Evolutionary conservation across 208 protist species (phyloP), one percentile per base, ranked within the genome.

Genomic region (Novymonas esmeraldas): DNA sequence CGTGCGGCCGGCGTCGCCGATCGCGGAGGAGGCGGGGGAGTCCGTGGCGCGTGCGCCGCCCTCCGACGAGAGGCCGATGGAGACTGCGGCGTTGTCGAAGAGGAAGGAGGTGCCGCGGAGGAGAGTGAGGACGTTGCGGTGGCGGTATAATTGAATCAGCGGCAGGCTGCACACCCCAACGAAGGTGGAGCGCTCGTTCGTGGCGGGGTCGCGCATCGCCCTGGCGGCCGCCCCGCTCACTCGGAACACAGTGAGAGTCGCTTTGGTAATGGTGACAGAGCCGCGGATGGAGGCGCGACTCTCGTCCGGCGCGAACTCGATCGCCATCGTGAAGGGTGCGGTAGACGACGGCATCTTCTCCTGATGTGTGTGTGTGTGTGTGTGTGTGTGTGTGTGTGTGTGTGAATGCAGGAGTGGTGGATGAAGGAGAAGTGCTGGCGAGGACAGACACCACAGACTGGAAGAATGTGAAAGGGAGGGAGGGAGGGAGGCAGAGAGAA

Each of bases 91-190:
- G 73, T 89, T 87, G 65, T 92, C 79, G 51, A 95, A 92, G 18
- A 95, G 73, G 50, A 79, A 84, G 18, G 67, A 73, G 16, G 59
- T 55, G 16, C 79, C 72, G 36, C 85, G 76, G 51, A 81, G 79
- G 13, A 95, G 64, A 0, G 75, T 78, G 31, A 95, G 46, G 24
- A 48, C 28, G 42, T 67, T 60, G 54, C 82, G 55, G 48, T 79
- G 66, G n/a, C 80, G 82, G 51, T 82, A 80, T 42, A 89, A 89
- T 61, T 82, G 82, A 0, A 92, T 63, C 9, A 90, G 79, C 1
- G 84, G 76, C 0, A 85, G 48, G 65, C 74, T 85, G 80, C 81
- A 87, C n/a, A 86, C 79, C 33, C 89, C 89, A 49, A 95, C 79
- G 44, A 92, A 91, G 26, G 68, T 70, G 11, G 81, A 41, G 44